Evolutionary conservation across 2,329 filamentous ascomycete species (phyloP).

Genomic region (Pseudofabraea citricarpa): DNA sequence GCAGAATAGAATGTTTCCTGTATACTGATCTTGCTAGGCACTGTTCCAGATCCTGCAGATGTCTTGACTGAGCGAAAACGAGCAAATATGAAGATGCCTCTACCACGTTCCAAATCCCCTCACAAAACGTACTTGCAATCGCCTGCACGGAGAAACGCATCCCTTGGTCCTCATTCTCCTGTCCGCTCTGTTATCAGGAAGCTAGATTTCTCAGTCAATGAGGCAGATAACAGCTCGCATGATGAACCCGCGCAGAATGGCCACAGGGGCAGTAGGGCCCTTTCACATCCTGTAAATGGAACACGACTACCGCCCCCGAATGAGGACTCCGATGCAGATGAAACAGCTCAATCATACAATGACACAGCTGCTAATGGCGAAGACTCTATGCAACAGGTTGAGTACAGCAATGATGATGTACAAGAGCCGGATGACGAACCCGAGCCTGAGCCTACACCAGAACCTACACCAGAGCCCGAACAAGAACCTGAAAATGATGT

Average conservation of each 20-base stretch:
- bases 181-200: conserved; percentile 23
- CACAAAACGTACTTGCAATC: conserved; percentile 29
- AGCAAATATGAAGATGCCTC: conserved; percentile 23
- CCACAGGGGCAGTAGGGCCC: not conserved
- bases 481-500: conserved; percentile 8
- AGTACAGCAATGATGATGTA: no score
- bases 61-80: conserved; percentile 34
- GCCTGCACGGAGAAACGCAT: conserved; percentile 28
- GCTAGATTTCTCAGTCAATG: conserved; percentile 25
- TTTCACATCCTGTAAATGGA: conserved; percentile 15
- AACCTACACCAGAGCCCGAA: conserved; percentile 14
- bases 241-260: not conserved
- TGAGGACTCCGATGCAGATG: conserved; percentile 27
- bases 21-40: conserved; percentile 32
- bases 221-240: conserved; percentile 2
- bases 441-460: conserved; percentile 26
- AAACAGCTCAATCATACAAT: conserved; percentile 37
- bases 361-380: conserved; percentile 40
- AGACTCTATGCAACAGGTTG: conserved; percentile 18
- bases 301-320: conserved; percentile 13
- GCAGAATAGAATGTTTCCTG: not conserved
- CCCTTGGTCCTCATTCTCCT: conserved; percentile 24
- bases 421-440: conserved; percentile 18
- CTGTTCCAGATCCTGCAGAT: conserved; percentile 41
- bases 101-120: conserved; percentile 28